Conservation (phyloP, 129 eudicot genomes). For the Ambrosia artemisiifolia region DNA sequence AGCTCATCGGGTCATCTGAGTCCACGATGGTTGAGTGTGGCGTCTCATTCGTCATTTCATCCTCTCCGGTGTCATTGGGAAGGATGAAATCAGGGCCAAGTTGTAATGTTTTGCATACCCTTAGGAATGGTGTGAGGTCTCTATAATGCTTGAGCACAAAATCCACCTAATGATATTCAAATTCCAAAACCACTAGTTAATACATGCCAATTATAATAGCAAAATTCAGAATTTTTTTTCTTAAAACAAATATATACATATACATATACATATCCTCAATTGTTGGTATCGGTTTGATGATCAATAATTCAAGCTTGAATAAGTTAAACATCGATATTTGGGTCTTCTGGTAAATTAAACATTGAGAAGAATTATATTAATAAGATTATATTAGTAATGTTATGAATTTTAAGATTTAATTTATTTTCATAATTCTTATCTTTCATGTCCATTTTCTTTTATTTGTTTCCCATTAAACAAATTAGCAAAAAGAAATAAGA, state of each 20-base stretch:
- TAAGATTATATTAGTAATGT: too few species aligned
- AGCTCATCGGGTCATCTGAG: constrained; percentile 64
- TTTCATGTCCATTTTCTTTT: not conserved
- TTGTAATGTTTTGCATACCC: constrained; percentile 70
- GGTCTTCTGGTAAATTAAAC: not conserved
- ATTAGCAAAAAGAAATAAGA: too few species aligned
- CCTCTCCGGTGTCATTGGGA: constrained; percentile 82
- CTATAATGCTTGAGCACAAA: constrained; percentile 70
- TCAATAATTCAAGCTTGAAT: not conserved
- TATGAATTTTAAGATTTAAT: not conserved
- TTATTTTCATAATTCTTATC: not conserved
- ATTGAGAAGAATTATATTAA: not conserved
- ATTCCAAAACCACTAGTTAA: not conserved
- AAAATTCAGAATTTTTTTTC: not conserved
- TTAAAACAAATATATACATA: not conserved
- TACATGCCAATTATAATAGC: not conserved
- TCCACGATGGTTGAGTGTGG: constrained; percentile 78
- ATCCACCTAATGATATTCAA: constrained; percentile 56
- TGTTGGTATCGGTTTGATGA: not conserved
- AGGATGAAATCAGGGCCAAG: constrained; percentile 88
- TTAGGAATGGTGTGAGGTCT: constrained; percentile 77
- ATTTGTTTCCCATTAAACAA: not conserved
- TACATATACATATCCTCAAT: not conserved
- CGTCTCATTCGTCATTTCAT: constrained; percentile 56
- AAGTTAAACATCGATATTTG: not conserved